These are phyloP conservation scores for Penstemon barbatus DNA, from an alignment of 257 asterid genomes.

Conservation along the genomic window DNA sequence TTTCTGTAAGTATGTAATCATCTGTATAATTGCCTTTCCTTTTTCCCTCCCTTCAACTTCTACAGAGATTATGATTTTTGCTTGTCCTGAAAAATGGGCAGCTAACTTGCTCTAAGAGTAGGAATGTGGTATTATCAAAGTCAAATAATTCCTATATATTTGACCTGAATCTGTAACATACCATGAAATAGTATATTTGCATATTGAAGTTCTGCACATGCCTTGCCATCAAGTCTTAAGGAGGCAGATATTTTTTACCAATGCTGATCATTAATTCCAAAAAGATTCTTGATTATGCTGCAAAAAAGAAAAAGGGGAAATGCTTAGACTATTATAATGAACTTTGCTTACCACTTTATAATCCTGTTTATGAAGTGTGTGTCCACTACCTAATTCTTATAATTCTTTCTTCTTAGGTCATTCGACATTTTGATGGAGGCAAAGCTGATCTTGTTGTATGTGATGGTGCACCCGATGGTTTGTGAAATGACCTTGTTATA, in stretches of 20 bases:
- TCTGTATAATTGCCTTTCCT: not conserved
- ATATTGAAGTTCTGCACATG: too few relatives aligned
- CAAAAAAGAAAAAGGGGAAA: too few relatives aligned
- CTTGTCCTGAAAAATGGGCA: not conserved
- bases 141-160: too few relatives aligned
- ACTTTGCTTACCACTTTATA: not conserved
- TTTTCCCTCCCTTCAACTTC: not conserved
- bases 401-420: conserved; percentile 57
- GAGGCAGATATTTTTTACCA: too few relatives aligned
- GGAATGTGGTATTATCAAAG: not conserved
- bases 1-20: not conserved
- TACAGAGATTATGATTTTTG: not conserved
- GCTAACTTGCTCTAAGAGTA: not conserved
- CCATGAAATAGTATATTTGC: too few relatives aligned
- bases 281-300: too few relatives aligned
- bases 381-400: conserved; percentile 1
- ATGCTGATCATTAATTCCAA: too few relatives aligned
- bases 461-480: too few relatives aligned
- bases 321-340: not conserved
- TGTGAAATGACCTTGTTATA: too few relatives aligned
- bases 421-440: conserved; percentile 99
- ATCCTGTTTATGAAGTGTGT: conserved; percentile 9
- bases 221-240: too few relatives aligned
- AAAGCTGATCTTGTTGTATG: conserved; percentile 82
- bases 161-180: too few relatives aligned